Evolutionary conservation across 2,329 filamentous ascomycete species (phyloP), one percentile per base, ranked within the genome.

Genomic region (Penicillium occitanis): DNA sequence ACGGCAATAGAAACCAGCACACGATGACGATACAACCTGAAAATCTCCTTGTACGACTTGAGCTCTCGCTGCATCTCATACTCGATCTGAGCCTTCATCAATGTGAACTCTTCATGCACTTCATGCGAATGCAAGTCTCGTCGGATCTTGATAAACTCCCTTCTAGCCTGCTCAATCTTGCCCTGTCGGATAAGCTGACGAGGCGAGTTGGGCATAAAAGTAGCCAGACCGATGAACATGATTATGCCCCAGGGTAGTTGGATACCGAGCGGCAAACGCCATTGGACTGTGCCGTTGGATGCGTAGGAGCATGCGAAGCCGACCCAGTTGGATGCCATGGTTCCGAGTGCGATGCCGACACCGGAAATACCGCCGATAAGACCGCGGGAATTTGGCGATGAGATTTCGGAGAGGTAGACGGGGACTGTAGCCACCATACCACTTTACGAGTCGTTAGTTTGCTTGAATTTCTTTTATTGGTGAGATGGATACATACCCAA

Each of bases 11-110:
- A 83, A 73, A 84, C 84, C 59, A 86, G 69, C 6, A 80, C 84
- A 28, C 85, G 80, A 66, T 81, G 84, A 14, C 84, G 76, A 69
- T 83, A 87, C 6, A 86, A 71, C 53, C 69, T 77, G 65, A 83
- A 87, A 46, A 86, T 83, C 68, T 87, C 85, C 46, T 72, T 74
- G 65, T 82, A 82, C 0, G 82, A 82, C 19, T 76, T 84, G 67
- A 87, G 77, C 71, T 87, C 85, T 5, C 85, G 77, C 69, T 84
- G 78, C 81, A 83, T 84, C 73, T 87, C 86, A 72, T 83, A 87
- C 69, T 85, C 81, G 68, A 85, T 85, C 74, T 85, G 83, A 3
- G 77, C 78, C 58, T 77, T 75, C 85, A 87, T 87, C n/a, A 83
- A 74, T 1, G 76, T 74, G 71, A 87, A 87, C 71, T 87, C 85